Base-by-base conservation (phyloP, 1,284 basidiomycete species). In the Sporisorium sorghi region DNA sequence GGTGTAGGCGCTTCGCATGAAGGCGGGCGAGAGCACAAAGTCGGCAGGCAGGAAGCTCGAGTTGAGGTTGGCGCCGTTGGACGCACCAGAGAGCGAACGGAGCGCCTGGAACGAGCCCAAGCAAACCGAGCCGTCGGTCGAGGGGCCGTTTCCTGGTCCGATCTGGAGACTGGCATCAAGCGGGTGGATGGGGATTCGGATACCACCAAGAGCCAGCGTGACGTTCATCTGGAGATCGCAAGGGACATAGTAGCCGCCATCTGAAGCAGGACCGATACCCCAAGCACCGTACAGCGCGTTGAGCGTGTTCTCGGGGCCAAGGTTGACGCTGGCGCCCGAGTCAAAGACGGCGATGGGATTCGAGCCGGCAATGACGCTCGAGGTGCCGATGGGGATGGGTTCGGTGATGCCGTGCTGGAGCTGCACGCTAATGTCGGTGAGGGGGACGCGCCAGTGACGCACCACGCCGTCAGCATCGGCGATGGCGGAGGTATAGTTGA, bases 31-130 rank as follows among this genome's bases (percentile, higher is more conserved):
- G 23, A 82, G 76, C 15, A 82, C 68, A 37, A 80, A 72, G 57
- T 82, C 77, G 51, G 79, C 79, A 10, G 74, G 73, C 17, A 74
- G 56, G 55, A 63, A 60, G 43, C 60, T 69, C 23, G 68, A 40
- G 48, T 73, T 68, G 32, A 56, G 57, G 24, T 66, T 63, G 49
- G 65, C 47, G 42, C 63, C 59, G 26, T 52, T 65, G 12, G 65
- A 74, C 3, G 70, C 14, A 35, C 66, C 56, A 1, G 71, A 74
- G 43, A 69, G 65, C 32, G 64, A 67, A 12, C 61, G 63, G 23
- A 76, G 51, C 11, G 80, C 69, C 53, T 82, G 80, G 61, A 82
- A 82, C n/a, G 76, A 68, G 44, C 79, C 80, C 15, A 82, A 58
- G 52, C 80, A 82, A 54, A 58, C 54, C 49, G 66, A 56, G 26